Conservation (phyloP, 1,139 yeast species). For the Candida sp. region DNA sequence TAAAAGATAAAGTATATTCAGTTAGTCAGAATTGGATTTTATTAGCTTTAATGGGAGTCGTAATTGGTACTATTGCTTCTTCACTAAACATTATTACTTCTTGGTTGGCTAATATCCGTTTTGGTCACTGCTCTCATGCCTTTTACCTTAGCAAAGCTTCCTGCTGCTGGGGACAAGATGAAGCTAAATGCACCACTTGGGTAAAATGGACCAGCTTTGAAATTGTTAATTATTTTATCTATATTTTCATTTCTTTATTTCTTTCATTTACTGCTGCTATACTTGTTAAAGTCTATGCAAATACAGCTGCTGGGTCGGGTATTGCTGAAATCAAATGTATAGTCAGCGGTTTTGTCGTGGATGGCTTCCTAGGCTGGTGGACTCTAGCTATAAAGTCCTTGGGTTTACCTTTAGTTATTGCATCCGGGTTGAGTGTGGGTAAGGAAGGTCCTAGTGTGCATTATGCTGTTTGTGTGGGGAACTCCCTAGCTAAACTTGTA, state of each 20-base stretch:
- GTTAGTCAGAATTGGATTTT: conserved; percentile 73
- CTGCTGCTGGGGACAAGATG: conserved; percentile 74
- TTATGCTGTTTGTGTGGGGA: conserved; percentile 81
- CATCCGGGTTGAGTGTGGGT: conserved; percentile 78
- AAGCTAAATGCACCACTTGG: conserved; percentile 54
- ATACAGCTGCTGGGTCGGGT: conserved; percentile 96
- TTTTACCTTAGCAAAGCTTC: conserved; percentile 72
- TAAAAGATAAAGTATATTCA: conserved; percentile 30
- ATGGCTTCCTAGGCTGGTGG: conserved; percentile 71
- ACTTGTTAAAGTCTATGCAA: conserved; percentile 71
- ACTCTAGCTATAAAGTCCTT: conserved; percentile 75
- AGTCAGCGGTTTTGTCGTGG: conserved; percentile 83
- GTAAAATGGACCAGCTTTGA: conserved; percentile 45
- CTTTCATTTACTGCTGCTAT: conserved; percentile 67
- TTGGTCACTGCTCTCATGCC: conserved; percentile 71
- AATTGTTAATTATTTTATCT: conserved; percentile 53
- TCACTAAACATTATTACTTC: conserved; percentile 77
- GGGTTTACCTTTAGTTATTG: conserved; percentile 83
- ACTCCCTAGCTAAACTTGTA: conserved; percentile 56
- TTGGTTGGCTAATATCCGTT: conserved; percentile 75
- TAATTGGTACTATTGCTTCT: conserved; percentile 83
- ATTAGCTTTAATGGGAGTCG: conserved; percentile 67
- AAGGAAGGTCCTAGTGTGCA: conserved; percentile 89
- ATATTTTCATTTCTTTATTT: conserved; percentile 53
- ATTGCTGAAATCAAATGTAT: conserved; percentile 96